These are phyloP conservation scores for Phytophthora kernoviae DNA, from an alignment of 352 stramenopile species.

Conservation along the genomic window DNA sequence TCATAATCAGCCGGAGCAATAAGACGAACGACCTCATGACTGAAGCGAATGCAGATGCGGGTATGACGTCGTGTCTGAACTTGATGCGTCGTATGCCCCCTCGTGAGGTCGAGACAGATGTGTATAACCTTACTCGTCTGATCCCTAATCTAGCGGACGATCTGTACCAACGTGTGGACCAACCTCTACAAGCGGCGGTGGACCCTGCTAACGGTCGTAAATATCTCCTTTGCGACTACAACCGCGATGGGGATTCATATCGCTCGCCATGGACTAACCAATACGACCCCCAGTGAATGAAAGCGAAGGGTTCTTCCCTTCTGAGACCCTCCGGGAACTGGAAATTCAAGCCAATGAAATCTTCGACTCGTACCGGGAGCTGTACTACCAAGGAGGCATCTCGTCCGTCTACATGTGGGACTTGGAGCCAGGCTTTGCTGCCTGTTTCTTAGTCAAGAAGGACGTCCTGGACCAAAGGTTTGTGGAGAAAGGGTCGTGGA, in stretches of 20 bases:
- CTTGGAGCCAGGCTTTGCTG: constrained; percentile 91
- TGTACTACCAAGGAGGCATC: constrained; percentile 96
- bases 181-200: constrained; percentile 89
- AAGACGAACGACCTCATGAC: constrained; percentile 27
- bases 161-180: constrained; percentile 93
- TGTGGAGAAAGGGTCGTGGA: constrained; percentile 90
- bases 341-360: constrained; percentile 96
- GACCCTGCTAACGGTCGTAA: constrained; percentile 88
- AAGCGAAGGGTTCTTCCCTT: constrained; percentile 90
- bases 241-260: constrained; percentile 93
- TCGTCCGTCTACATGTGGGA: constrained; percentile 97
- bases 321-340: constrained; percentile 87
- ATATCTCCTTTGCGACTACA: constrained; percentile 96
- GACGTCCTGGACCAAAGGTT: constrained; percentile 83
- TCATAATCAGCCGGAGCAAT: constrained; percentile 11
- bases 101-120: constrained; percentile 81
- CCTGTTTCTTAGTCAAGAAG: constrained; percentile 96
- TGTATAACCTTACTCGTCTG: constrained; percentile 87
- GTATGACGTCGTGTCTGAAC: constrained; percentile 85
- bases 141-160: constrained; percentile 87
- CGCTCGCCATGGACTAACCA: constrained; percentile 94
- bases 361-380: constrained; percentile 96
- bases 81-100: constrained; percentile 91
- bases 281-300: constrained; percentile 82
- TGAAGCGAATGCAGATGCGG: constrained; percentile 31